Evolutionary conservation across 1,139 yeast genomes (phyloP).

Genomic region (Lipomyces yarrowii): DNA sequence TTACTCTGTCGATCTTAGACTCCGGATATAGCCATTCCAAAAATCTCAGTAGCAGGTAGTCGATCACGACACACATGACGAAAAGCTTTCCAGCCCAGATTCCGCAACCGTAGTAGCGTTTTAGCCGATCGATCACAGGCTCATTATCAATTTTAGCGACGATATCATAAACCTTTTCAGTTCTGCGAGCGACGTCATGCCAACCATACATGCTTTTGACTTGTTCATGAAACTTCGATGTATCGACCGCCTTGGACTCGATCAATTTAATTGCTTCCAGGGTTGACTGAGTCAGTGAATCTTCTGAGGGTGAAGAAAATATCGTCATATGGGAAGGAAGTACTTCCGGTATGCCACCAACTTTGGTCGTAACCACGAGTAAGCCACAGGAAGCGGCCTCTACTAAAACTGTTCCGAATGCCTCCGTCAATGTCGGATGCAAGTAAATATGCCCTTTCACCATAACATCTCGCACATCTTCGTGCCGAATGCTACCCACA

Average conservation of each 20-base stretch:
- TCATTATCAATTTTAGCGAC: conserved; percentile 52
- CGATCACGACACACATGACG: conserved; percentile 77
- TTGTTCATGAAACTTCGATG: conserved; percentile 75
- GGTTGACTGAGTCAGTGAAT: conserved; percentile 40
- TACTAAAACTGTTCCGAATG: conserved; percentile 94
- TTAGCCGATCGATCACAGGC: conserved; percentile 56
- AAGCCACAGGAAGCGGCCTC: conserved; percentile 98
- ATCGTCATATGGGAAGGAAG: conserved; percentile 91
- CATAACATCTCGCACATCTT: conserved; percentile 91
- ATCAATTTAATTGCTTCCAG: conserved; percentile 32
- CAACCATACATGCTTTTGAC: conserved; percentile 88
- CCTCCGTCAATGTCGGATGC: conserved; percentile 94
- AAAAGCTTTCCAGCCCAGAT: conserved; percentile 82
- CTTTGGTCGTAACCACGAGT: conserved; percentile 90
- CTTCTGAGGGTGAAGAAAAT: conserved; percentile 85
- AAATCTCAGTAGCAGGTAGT: conserved; percentile 62
- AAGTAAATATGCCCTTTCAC: conserved; percentile 89
- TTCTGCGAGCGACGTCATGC: conserved; percentile 84
- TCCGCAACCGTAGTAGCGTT: conserved; percentile 72
- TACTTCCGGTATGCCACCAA: conserved; percentile 98
- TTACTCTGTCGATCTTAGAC: conserved; percentile 65
- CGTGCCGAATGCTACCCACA: conserved; percentile 88
- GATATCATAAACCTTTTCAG: conserved; percentile 76
- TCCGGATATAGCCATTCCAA: conserved; percentile 75
- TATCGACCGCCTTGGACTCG: conserved; percentile 56